Percentiles rank a stretch among this genome's conserved stretches.
phyloP scores from a whole-genome alignment of 495 filamentous ascomycete genomes.

The Cudoniella acicularis region DNA sequence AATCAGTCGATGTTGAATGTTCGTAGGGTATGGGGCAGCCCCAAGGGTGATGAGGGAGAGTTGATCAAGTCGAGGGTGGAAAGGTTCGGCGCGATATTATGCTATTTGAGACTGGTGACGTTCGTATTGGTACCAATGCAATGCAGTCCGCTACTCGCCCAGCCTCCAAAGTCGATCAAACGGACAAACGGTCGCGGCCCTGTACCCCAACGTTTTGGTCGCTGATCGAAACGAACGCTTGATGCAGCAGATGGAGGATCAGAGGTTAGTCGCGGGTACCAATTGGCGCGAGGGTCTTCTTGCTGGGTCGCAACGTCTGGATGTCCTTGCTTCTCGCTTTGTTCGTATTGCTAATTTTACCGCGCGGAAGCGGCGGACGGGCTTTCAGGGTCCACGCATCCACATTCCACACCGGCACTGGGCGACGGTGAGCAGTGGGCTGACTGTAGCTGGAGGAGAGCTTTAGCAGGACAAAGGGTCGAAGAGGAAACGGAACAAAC shows the following conservation, averaged over 20 bases:
- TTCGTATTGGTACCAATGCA: not conserved
- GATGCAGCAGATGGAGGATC: not conserved
- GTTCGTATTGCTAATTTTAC: not conserved
- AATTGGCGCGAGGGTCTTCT: not conserved
- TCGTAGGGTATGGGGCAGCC: not conserved
- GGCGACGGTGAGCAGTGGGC: not conserved
- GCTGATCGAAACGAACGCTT: slow-evolving; percentile 14
- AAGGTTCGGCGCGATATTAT: slow-evolving; percentile 2
- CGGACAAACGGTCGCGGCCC: not conserved
- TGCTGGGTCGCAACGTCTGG: not conserved
- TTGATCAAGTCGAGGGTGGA: not conserved
- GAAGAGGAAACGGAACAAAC: not conserved
- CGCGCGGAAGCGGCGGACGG: not conserved
- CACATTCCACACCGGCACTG: not conserved
- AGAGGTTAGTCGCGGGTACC: not conserved
- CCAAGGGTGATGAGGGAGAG: not conserved
- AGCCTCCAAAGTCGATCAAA: slow-evolving; percentile 10
- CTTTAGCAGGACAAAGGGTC: slow-evolving; percentile 12
- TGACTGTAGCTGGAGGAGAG: not conserved
- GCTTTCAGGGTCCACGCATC: not conserved
- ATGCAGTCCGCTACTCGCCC: slow-evolving; percentile 1
- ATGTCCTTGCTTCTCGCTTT: not conserved
- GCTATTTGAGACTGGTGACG: slow-evolving; percentile 1
- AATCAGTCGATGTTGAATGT: slow-evolving; percentile 5
- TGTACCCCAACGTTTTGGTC: slow-evolving; percentile 7